A percentile compares a stretch with the other conserved stretches of the same genome.
phyloP scores from a whole-genome alignment of 2,329 filamentous ascomycete species.

The Venturia carpophila region DNA sequence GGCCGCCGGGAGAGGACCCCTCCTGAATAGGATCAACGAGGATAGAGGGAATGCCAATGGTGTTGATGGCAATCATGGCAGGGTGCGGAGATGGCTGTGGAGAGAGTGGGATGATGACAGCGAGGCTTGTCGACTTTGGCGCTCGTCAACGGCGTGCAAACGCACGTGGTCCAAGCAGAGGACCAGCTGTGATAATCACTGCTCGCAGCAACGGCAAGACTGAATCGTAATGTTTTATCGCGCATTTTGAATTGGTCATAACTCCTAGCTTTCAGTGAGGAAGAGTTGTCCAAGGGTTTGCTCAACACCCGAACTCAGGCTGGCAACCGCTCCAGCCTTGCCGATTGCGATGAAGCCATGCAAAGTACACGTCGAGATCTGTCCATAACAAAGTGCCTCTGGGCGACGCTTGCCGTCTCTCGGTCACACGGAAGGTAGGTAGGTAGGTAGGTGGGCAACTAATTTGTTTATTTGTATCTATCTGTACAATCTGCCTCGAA shows the following conservation, averaged over 20 bases:
- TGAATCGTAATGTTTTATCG: not conserved
- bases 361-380: not conserved
- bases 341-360: no score
- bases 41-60: no score
- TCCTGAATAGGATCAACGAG: no score
- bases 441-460: no score
- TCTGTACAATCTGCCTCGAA: not conserved
- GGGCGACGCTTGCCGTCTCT: no score
- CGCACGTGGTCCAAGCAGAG: not conserved
- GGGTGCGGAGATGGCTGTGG: not conserved
- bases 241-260: not conserved
- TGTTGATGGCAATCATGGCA: not conserved
- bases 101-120: constrained; percentile 9
- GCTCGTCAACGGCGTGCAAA: not conserved
- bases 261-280: no score
- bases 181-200: not conserved
- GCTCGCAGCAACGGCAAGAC: not conserved
- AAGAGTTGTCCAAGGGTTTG: no score
- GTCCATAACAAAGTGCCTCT: not conserved
- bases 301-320: no score
- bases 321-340: no score
- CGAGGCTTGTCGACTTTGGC: not conserved
- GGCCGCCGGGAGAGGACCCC: not conserved
- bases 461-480: not conserved
- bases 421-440: no score